A percentile compares a stretch with the other conserved stretches of the same genome.
Conservation (phyloP, 2,329 filamentous ascomycete genomes). For the Paecilomyces formosus region DNA sequence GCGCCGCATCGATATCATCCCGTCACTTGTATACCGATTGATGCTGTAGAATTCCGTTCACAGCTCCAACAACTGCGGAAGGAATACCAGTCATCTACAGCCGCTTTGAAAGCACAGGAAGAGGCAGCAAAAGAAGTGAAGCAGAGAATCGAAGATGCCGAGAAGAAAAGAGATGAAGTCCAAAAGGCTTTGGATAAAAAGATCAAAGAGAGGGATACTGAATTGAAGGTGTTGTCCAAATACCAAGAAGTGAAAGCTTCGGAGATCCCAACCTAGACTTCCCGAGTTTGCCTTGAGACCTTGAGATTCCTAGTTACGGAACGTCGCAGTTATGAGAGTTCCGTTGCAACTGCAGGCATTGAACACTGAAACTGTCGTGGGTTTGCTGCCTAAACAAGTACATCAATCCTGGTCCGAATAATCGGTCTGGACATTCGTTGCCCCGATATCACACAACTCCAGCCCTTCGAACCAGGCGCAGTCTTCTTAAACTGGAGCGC, state of each 20-base stretch:
- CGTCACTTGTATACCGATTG: constrained; percentile 28
- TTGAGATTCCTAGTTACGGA: background rate
- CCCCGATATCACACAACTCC: too few species aligned
- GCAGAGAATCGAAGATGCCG: constrained; percentile 27
- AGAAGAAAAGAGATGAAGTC: constrained; percentile 30
- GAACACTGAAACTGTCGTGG: background rate
- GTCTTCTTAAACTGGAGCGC: too few species aligned
- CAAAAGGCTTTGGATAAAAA: constrained; percentile 37
- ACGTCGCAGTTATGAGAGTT: background rate
- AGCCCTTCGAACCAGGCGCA: too few species aligned
- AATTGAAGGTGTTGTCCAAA: constrained; percentile 35
- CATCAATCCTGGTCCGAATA: too few species aligned
- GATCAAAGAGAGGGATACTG: constrained; percentile 33
- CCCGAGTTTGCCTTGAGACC: background rate
- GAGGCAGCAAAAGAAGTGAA: constrained; percentile 29
- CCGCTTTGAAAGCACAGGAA: constrained; percentile 30
- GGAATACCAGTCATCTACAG: constrained; percentile 27
- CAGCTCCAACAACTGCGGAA: constrained; percentile 28
- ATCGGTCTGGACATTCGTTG: too few species aligned
- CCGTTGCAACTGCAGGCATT: background rate
- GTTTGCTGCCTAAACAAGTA: background rate
- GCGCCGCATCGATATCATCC: constrained; percentile 30
- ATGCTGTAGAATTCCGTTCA: constrained; percentile 18
- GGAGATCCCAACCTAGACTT: constrained; percentile 18
- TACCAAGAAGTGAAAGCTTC: constrained; percentile 31